Percentiles rank a stretch among this genome's conserved stretches.
phyloP scores from a whole-genome alignment of 257 asterid genomes.

The Primulina eburnea region DNA sequence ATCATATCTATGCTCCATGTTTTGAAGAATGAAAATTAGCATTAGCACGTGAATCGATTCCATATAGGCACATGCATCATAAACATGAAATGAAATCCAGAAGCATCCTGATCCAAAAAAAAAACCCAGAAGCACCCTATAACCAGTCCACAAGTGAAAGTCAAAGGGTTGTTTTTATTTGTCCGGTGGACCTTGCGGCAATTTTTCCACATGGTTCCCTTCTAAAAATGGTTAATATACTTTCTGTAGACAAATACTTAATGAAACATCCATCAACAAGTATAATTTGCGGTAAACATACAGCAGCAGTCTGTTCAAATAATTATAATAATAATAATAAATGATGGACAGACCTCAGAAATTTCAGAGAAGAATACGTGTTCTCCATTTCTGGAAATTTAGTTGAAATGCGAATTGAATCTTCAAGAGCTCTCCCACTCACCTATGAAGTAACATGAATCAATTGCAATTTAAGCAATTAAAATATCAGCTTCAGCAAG shows the following conservation, averaged over 20 bases:
- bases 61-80: slow-evolving; percentile 16
- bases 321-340: slow-evolving; percentile 3
- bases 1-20: slow-evolving; percentile 59
- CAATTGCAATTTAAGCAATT: slow-evolving; percentile 13
- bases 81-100: slow-evolving; percentile 4
- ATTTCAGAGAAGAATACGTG: slow-evolving; percentile 56
- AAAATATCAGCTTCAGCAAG: slow-evolving; percentile 17
- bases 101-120: not conserved
- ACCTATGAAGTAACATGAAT: slow-evolving; percentile 44
- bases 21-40: slow-evolving; percentile 22
- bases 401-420: slow-evolving; percentile 76
- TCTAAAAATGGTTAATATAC: not conserved
- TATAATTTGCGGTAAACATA: not conserved
- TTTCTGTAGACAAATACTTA: not conserved
- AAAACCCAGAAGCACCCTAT: no score
- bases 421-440: slow-evolving; percentile 83
- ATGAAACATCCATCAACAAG: not conserved
- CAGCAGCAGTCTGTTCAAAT: not conserved
- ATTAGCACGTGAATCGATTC: slow-evolving; percentile 14
- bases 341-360: slow-evolving; percentile 59
- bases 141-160: no score
- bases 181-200: not conserved
- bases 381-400: slow-evolving; percentile 79
- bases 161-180: not conserved
- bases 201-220: not conserved